Evolutionary conservation across 768 basidiomycete genomes (phyloP), one percentile per base, ranked within the genome.

Genomic region (Grammothele lineata): DNA sequence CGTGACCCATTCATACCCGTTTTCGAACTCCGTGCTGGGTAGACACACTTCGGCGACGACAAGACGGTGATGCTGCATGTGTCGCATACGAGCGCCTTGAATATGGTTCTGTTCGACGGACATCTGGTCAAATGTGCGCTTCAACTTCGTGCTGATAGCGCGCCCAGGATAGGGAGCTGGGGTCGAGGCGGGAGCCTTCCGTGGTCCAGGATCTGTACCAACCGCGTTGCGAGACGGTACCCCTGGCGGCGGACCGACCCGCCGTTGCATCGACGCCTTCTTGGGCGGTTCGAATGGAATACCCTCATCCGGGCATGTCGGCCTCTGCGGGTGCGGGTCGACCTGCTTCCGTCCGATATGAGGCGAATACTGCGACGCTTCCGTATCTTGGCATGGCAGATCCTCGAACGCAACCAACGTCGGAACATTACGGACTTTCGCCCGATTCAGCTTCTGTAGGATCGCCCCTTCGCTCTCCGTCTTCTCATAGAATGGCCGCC

Each of bases 381-480:
- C 15, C 27, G 40, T 41, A 5, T 12, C 26, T 27, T 41, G 40
- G 26, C 32, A 15, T 4, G 5, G 9, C 8, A 30, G 19, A 10
- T 41, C 40, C 11, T 25, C 40, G n/a, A 30, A 27, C n/a, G 26
- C 27, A 27, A 41, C 9, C 9, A 30, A 10, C 5, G 40, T 41
- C 10, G 40, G 40, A 12, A 41, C 26, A 19, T 30, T 9, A 1
- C 11, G 40, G 8, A 41, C 27, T 5, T 41, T 9, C 7, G 12
- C 21, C 19, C 23, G 1, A 11, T 43, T 30, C 17, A 51, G 37
- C 8, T 38, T 6, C 37, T 21, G 11, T 6, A 43, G 26, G 1
- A 48, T 37, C 1, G 25, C 35, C 1, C 50, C 43, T 24, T 55
- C 54, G 24, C 41, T 42, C 26, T 33, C 19, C 22, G 43, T 14